Base-by-base conservation (phyloP, 2,329 filamentous ascomycete species). In the Phialemoniopsis sp. region DNA sequence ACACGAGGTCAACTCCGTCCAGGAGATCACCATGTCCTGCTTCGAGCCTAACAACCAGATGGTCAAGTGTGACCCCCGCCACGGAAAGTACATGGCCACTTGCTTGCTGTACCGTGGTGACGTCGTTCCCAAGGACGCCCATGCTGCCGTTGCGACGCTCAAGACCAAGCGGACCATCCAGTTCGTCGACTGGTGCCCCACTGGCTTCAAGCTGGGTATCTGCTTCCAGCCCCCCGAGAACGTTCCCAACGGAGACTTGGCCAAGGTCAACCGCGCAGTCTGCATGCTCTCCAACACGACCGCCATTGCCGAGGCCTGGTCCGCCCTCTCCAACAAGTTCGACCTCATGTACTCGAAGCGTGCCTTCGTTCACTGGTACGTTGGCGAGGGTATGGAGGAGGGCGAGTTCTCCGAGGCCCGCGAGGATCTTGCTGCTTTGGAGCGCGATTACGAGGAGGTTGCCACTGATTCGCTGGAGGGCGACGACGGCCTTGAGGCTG, bases 321-420 rank as follows among this genome's bases (percentile, higher is more conserved):
- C 87, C 49, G 89, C 89, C 52, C 82, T 98, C 50, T 94, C 89
- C 46, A 81, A 85, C 80, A 98, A 98, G 77, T 98, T 98, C 76
- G 93, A 98, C 63, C 88, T 98, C 66, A 98, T 98, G 93, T 96
- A 97, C 84, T 94, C 89, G 68, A 98, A 98, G 86, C 93, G 93
- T 76, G 93, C 93, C 47, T 98, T 98, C 73, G 93, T 98, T 51
- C 93, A 98, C 76, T 98, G 93, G 93, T 98, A 97, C 60, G 93
- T 98, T 63, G 93, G 93, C 75, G 93, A 97, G 79, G 93, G 93
- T 82, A 98, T 98, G 93, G 93, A 98, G 80, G 93, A 98, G 71
- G 93, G 93, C 70, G 93, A 98, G 73, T 98, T 98, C 82, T 95
- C 89, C 42, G 93, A 98, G 78, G 93, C 93, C 50, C 90, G 93